phyloP scores from a whole-genome alignment of 2,329 filamentous ascomycete species.

The Coniochaeta sp. region DNA sequence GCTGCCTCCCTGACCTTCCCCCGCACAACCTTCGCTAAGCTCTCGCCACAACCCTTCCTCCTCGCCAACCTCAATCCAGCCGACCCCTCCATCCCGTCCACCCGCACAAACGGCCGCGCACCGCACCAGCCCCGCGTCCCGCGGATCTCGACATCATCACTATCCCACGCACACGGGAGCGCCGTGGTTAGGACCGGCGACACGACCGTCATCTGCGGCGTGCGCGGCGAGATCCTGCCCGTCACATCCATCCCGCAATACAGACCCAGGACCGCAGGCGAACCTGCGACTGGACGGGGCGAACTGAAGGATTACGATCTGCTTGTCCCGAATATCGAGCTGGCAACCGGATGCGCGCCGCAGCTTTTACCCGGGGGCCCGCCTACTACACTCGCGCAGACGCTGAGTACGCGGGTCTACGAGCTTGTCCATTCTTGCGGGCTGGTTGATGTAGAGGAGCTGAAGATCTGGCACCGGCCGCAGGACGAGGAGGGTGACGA shows the following conservation, averaged over 20 bases:
- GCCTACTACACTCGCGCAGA: slow-evolving; percentile 73
- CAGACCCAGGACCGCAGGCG: slow-evolving; percentile 34
- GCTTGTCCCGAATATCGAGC: slow-evolving; percentile 86
- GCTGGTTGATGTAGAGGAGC: slow-evolving; percentile 57
- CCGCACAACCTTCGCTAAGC: slow-evolving; percentile 73
- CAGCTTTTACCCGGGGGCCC: slow-evolving; percentile 78
- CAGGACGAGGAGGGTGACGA: slow-evolving; percentile 26
- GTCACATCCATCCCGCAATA: slow-evolving; percentile 66
- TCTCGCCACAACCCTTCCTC: slow-evolving; percentile 83
- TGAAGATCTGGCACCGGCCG: slow-evolving; percentile 64
- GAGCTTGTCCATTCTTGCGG: slow-evolving; percentile 65
- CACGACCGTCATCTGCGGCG: slow-evolving; percentile 89
- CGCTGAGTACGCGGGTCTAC: slow-evolving; percentile 72
- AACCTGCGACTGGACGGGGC: slow-evolving; percentile 13
- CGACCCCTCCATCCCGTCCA: slow-evolving; percentile 32
- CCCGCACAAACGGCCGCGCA: slow-evolving; percentile 74
- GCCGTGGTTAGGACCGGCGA: slow-evolving; percentile 82
- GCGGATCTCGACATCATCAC: slow-evolving; percentile 72
- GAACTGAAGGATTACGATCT: slow-evolving; percentile 60
- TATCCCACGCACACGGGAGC: slow-evolving; percentile 85
- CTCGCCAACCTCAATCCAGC: slow-evolving; percentile 73
- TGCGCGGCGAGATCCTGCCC: slow-evolving; percentile 77
- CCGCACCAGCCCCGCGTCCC: slow-evolving; percentile 62
- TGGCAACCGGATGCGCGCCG: slow-evolving; percentile 85
- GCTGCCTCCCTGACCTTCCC: slow-evolving; percentile 35